phyloP scores from a whole-genome alignment of 768 basidiomycete genomes.

The Tricholoma saponaceum region DNA sequence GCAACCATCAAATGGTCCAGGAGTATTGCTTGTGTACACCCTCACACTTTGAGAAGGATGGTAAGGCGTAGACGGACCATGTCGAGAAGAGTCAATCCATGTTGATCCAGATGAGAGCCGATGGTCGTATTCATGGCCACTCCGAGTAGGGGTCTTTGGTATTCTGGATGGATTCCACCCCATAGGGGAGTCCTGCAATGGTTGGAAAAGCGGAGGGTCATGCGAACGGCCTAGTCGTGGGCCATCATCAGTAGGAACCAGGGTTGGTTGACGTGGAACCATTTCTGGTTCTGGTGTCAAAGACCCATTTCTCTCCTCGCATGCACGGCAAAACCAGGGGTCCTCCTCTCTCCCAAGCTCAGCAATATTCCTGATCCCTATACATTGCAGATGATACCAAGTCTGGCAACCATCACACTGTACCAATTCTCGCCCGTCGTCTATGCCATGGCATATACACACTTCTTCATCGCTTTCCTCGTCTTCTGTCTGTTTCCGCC shows the following conservation, averaged over 20 bases:
- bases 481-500: slow-evolving; percentile 31
- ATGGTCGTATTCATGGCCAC: slow-evolving; percentile 21
- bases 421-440: slow-evolving; percentile 73
- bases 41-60: slow-evolving; percentile 32
- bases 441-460: slow-evolving; percentile 64
- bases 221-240: slow-evolving; percentile 35
- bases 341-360: slow-evolving; percentile 76
- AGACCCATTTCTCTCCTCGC: slow-evolving; percentile 42
- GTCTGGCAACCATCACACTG: slow-evolving; percentile 78
- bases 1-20: slow-evolving; percentile 31
- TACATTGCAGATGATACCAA: slow-evolving; percentile 82
- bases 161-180: slow-evolving; percentile 40
- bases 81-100: slow-evolving; percentile 48
- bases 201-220: slow-evolving; percentile 60
- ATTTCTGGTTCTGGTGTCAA: slow-evolving; percentile 30
- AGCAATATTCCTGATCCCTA: slow-evolving; percentile 60
- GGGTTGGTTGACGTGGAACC: slow-evolving; percentile 51
- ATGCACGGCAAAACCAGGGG: slow-evolving; percentile 69
- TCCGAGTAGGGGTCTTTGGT: slow-evolving; percentile 50
- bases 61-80: slow-evolving; percentile 54
- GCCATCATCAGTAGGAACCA: slow-evolving; percentile 62
- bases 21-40: slow-evolving; percentile 33
- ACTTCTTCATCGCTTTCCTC: slow-evolving; percentile 47
- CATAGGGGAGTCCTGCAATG: slow-evolving; percentile 53
- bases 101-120: slow-evolving; percentile 32